Base-by-base conservation (phyloP, 1,284 basidiomycete genomes). In the Microbotryomycetes sp. region DNA sequence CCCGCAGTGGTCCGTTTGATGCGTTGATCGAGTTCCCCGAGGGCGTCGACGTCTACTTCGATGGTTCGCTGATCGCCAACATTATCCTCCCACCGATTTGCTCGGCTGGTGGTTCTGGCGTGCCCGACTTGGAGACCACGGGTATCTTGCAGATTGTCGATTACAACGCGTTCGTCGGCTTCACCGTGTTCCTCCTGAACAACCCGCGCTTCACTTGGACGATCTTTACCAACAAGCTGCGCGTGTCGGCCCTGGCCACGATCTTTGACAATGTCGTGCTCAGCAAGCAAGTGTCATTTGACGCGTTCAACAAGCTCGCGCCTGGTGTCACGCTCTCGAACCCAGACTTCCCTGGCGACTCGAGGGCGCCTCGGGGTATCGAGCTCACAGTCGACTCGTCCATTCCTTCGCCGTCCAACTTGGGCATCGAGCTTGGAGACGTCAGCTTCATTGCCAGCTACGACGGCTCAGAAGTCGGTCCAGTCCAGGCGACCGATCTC, bases 381-480 rank as follows among this genome's bases (percentile, higher is more conserved):
- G 81, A 82, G 60, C 84, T 89, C 59, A 81, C 82, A 62, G 85
- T 85, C 3, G 83, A 84, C 71, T 79, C 85, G 0, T 60, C 75
- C 11, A 88, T 89, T 65, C 85, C 85, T 1, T 88, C 85, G 21
- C 79, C 82, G 35, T 66, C 76, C 81, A 83, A 88, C 67, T 75
- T 89, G 45, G 86, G 87, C 35, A 86, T 89, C 64, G 80, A 86
- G 68, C 78, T 89, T 45, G 87, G 86, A 35, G 86, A 81, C 4
- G 84, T 85, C 56, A 80, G 79, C 23, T 88, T 89, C 77, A 78
- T 83, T 64, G 77, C 81, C 11, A 83, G 81, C 75, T 88, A 83
- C 72, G 74, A 82, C 47, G 78, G 79, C 11, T 54, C 78, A 74
- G 18, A 69, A 72, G 60, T 64, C 18, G 60, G 63, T 3, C 64